These are phyloP conservation scores for Saturnispora quitensis DNA, from an alignment of 805 yeast species.

Conservation along the genomic window DNA sequence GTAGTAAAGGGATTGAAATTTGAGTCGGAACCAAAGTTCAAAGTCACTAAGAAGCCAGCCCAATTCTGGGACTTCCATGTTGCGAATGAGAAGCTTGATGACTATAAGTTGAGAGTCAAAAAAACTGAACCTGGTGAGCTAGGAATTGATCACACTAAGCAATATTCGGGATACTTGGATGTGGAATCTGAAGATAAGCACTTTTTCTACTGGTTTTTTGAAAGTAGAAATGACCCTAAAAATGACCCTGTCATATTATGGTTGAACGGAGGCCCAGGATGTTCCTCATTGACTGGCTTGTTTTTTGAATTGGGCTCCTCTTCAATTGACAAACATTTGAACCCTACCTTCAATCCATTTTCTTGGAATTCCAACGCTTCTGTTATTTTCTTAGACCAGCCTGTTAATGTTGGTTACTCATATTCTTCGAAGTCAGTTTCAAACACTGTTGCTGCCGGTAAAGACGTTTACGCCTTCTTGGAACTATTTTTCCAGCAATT, in stretches of 20 bases:
- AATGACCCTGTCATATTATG: constrained; percentile 79
- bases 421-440: constrained; percentile 57
- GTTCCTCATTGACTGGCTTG: constrained; percentile 84
- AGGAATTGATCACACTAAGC: constrained; percentile 57
- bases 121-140: constrained; percentile 38
- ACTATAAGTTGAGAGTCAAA: constrained; percentile 43
- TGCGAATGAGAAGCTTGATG: constrained; percentile 28
- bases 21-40: constrained; percentile 40
- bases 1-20: constrained; percentile 41
- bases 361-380: constrained; percentile 92
- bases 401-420: constrained; percentile 87
- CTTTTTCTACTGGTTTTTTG: constrained; percentile 90
- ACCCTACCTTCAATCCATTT: constrained; percentile 69
- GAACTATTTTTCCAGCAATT: constrained; percentile 75
- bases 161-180: constrained; percentile 66
- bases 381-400: constrained; percentile 88
- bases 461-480: constrained; percentile 79
- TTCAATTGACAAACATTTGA: constrained; percentile 50
- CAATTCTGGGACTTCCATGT: constrained; percentile 30
- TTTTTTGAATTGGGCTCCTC: constrained; percentile 91
- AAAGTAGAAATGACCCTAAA: constrained; percentile 77
- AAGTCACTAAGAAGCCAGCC: constrained; percentile 26
- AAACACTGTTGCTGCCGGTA: constrained; percentile 73
- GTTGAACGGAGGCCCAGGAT: constrained; percentile 97
- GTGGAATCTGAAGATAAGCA: constrained; percentile 67